Evolutionary conservation across 495 filamentous ascomycete species (phyloP).

Genomic region (Cudoniella acicularis): DNA sequence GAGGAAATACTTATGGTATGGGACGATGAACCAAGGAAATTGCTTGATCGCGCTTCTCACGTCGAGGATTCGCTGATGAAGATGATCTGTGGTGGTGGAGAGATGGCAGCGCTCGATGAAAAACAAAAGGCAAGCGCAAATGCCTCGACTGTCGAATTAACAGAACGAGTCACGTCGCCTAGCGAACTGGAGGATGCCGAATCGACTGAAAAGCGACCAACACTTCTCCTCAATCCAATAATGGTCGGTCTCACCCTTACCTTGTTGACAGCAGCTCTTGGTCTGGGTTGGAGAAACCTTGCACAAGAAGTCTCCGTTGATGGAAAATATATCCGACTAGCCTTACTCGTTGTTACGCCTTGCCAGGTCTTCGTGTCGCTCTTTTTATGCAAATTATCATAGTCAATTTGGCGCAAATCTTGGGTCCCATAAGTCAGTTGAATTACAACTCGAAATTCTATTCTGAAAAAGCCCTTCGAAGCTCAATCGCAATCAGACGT

Average conservation of each 20-base stretch:
- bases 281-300: constrained; percentile 59
- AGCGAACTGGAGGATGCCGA: constrained; percentile 35
- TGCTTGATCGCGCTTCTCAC: constrained; percentile 44
- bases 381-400: constrained; percentile 56
- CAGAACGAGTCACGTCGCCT: constrained; percentile 24
- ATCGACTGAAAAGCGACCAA: constrained; percentile 37
- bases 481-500: constrained; percentile 36
- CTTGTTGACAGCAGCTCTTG: constrained; percentile 46
- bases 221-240: constrained; percentile 46
- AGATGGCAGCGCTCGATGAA: constrained; percentile 39
- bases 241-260: constrained; percentile 45
- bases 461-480: constrained; percentile 49
- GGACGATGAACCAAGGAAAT: constrained; percentile 58
- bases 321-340: constrained; percentile 50
- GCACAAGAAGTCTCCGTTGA: constrained; percentile 63
- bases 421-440: constrained; percentile 57
- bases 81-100: constrained; percentile 22
- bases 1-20: constrained; percentile 56
- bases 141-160: constrained; percentile 28
- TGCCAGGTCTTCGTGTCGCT: constrained; percentile 39
- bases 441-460: constrained; percentile 56
- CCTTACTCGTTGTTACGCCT: constrained; percentile 20
- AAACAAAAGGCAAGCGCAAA: constrained; percentile 23
- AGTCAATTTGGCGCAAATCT: constrained; percentile 51
- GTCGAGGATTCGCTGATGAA: constrained; percentile 35